Evolutionary conservation across 2,329 filamentous ascomycete genomes (phyloP), one percentile per base, ranked within the genome.

Genomic region (Diatrype stigma): DNA sequence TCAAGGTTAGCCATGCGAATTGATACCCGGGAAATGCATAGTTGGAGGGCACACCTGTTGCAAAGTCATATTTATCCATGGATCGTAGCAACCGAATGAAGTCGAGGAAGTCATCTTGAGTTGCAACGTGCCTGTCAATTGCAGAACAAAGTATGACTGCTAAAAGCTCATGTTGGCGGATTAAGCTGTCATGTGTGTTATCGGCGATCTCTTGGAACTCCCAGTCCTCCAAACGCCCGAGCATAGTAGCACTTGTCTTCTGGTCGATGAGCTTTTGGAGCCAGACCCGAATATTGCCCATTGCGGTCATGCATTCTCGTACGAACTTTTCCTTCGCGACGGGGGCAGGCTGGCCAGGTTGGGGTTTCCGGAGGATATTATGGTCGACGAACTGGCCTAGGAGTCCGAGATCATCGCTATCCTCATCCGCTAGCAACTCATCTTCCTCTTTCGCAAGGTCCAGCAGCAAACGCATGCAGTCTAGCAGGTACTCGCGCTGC

Each of bases 131-230:
- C 57, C 84, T 86, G 61, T 92, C 90, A 54, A 96, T 81, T 49
- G 94, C 81, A 54, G 88, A 85, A 54, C 84, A 85, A 47, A 95
- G 73, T 48, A 96, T 87, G n/a, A 90, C 80, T 12, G 87, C 86
- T 16, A 99, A 75, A 16, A 88, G 83, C 66, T 99, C 93, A 65
- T 99, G 95, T 68, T 99, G 93, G 63, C 90, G 86, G 21, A 87
- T 83, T 47, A 99, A 78, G 63, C 90, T 95, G 58, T 82, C 75
- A 42, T 87, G 84, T 61, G 96, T 89, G 62, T 89, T 89, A 60
- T 92, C 86, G 55, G 96, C 80, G 3, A 86, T 87, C 64, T 96
- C 89, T 58, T 86, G 77, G 51, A 86, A 78, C 57, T 92, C 10
- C 79, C 77, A 42, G 73, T 66, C 49, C 63, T 66, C 40, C 70